Conservation (phyloP, 371 early-diverging fungal genomes). For the Circinella minor region DNA sequence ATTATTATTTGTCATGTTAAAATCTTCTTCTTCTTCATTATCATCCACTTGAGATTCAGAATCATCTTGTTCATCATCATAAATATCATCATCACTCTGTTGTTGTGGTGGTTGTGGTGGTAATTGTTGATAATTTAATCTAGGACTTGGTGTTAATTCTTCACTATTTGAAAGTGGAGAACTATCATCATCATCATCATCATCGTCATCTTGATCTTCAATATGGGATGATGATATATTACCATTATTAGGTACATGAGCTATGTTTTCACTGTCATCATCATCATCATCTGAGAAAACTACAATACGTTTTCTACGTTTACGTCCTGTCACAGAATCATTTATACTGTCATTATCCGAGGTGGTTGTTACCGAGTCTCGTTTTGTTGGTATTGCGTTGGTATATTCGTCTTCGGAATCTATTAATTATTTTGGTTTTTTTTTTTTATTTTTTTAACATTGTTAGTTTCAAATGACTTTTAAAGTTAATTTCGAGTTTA, state of each 20-base stretch:
- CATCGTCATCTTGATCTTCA: constrained; percentile 8
- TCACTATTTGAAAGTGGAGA: constrained; percentile 14
- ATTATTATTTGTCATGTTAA: not conserved
- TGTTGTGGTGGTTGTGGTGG: not conserved
- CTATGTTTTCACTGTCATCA: constrained; percentile 3
- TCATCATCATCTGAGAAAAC: constrained; percentile 28
- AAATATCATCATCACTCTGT: not conserved
- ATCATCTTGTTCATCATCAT: constrained; percentile 4
- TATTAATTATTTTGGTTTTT: not conserved
- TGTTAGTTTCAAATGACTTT: no score
- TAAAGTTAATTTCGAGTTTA: no score
- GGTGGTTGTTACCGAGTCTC: constrained; percentile 7
- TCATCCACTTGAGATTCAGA: not conserved
- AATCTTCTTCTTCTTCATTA: not conserved
- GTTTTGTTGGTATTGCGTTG: constrained; percentile 8
- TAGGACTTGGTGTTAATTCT: constrained; percentile 17
- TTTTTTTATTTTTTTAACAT: no score
- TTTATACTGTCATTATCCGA: constrained; percentile 13
- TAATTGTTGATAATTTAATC: constrained; percentile 8
- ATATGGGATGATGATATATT: not conserved
- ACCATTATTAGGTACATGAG: not conserved
- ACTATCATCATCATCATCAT: constrained; percentile 17
- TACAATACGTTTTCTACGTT: constrained; percentile 28
- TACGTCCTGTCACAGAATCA: constrained; percentile 16
- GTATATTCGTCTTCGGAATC: constrained; percentile 13